Evolutionary conservation across 73 alveolate species (phyloP).

Genomic region (Tetrahymena malaccensis): DNA sequence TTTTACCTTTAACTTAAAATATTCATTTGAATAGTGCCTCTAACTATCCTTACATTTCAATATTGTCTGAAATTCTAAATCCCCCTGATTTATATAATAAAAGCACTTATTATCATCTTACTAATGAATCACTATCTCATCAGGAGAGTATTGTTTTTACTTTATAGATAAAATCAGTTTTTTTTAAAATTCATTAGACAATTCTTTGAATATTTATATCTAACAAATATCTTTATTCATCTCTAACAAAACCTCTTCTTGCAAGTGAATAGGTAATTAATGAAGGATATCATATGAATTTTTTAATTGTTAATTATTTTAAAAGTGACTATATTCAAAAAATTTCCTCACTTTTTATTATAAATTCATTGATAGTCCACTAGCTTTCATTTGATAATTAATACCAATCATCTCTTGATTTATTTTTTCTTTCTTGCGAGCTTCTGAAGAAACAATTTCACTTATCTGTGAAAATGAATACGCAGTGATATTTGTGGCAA

Average conservation of each 20-base stretch:
- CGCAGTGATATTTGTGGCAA: neutral
- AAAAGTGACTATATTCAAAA: neutral
- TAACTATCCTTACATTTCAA: neutral
- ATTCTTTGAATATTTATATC: neutral
- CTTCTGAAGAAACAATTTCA: neutral
- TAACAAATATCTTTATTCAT: neutral
- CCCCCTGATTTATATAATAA: neutral
- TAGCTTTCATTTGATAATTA: neutral
- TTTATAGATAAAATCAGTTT: neutral
- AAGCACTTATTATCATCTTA: neutral
- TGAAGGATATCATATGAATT: neutral
- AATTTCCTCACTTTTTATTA: neutral
- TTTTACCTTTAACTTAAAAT: neutral
- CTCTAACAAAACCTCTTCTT: neutral
- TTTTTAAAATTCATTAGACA: neutral
- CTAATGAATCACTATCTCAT: neutral
- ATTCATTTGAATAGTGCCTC: neutral
- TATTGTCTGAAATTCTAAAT: neutral
- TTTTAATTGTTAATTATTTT: neutral
- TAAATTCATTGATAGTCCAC: neutral
- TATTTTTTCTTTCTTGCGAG: neutral
- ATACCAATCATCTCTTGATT: neutral
- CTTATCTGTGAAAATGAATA: neutral
- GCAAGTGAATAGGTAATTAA: neutral
- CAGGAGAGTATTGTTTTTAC: neutral